A percentile compares a stretch with the other conserved stretches of the same genome.
phyloP scores from a whole-genome alignment of 2,329 filamentous ascomycete species.

The Amylocarpus encephaloides region DNA sequence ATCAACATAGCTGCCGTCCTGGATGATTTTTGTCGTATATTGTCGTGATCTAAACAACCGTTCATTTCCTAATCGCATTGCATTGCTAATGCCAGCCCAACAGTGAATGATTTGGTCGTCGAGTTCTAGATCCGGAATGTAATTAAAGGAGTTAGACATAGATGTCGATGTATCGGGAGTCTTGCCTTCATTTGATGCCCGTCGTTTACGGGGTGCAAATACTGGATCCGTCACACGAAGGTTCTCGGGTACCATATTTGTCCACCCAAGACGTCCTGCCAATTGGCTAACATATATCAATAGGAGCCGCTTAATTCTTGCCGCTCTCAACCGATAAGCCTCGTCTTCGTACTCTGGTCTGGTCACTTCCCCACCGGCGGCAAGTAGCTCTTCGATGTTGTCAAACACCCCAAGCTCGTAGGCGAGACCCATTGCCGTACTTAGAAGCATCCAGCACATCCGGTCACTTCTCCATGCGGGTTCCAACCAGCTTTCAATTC shows the following conservation, averaged over 20 bases:
- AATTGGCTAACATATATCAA: constrained; percentile 90
- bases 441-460: constrained; percentile 97
- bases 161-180: constrained; percentile 55
- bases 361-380: constrained; percentile 50
- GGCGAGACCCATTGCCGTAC: constrained; percentile 80
- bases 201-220: constrained; percentile 38
- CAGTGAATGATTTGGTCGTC: constrained; percentile 73
- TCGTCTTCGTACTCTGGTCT: constrained; percentile 67
- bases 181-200: constrained; percentile 44
- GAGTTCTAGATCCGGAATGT: constrained; percentile 59
- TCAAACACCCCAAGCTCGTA: constrained; percentile 97
- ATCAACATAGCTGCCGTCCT: constrained; percentile 75
- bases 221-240: constrained; percentile 52
- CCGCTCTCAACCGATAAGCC: constrained; percentile 67
- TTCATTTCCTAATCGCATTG: constrained; percentile 88
- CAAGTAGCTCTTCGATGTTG: constrained; percentile 67
- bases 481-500: constrained; percentile 94
- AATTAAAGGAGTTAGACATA: constrained; percentile 54
- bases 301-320: constrained; percentile 77
- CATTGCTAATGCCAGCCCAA: constrained; percentile 88
- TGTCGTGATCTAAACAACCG: constrained; percentile 81
- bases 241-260: constrained; percentile 80
- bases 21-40: constrained; percentile 82
- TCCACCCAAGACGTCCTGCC: constrained; percentile 86
- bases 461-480: constrained; percentile 91